Conservation (phyloP, 1,139 yeast species). For the Pichia sp. region DNA sequence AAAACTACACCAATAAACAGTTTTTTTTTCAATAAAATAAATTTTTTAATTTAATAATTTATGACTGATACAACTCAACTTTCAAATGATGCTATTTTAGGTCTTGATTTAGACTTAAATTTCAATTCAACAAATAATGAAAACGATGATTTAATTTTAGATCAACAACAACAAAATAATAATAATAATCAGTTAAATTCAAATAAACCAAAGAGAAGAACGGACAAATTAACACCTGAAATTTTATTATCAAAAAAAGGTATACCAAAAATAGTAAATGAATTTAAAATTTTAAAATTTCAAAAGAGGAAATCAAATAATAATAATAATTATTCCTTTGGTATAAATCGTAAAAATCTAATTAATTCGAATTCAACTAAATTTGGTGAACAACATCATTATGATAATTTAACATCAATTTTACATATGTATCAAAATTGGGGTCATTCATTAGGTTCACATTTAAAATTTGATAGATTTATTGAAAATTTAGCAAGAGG, state of each 20-base stretch:
- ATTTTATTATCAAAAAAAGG: slow-evolving; percentile 27
- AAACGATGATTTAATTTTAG: no score
- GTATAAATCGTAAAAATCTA: no score
- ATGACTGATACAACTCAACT: no score
- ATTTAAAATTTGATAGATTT: slow-evolving; percentile 26
- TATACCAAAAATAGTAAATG: slow-evolving; percentile 21
- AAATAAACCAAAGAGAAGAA: slow-evolving; percentile 16
- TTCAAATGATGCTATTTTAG: slow-evolving; percentile 23
- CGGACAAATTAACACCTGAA: slow-evolving; percentile 25
- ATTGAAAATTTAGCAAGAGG: slow-evolving; percentile 22
- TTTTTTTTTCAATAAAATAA: no score
- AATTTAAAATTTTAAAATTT: no score
- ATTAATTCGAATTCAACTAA: background rate
- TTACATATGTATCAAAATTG: slow-evolving; percentile 28
- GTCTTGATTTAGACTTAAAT: slow-evolving; percentile 17
- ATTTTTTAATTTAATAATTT: no score
- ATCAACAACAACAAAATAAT: no score
- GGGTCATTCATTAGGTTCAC: slow-evolving; percentile 30
- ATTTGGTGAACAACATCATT: slow-evolving; percentile 22
- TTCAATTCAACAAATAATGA: no score
- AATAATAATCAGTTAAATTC: no score
- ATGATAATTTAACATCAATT: slow-evolving; percentile 25
- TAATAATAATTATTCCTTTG: no score
- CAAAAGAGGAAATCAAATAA: slow-evolving; percentile 1
- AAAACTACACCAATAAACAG: no score